These are phyloP conservation scores for Myriosclerotinia duriaeana DNA, from an alignment of 2,329 filamentous ascomycete genomes.

Conservation along the genomic window DNA sequence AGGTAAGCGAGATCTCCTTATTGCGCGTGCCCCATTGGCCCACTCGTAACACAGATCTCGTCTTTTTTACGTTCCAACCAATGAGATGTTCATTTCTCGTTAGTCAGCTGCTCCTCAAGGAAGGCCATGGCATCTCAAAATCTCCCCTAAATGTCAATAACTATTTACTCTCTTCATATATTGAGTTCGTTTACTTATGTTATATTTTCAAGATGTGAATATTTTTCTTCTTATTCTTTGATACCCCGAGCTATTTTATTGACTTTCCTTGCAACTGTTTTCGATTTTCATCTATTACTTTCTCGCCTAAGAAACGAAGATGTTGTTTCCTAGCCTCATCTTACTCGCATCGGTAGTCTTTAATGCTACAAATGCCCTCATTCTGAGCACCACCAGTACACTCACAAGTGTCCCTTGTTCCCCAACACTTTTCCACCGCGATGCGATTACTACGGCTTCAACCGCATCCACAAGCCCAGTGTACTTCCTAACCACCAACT, in stretches of 20 bases:
- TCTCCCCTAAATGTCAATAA: background rate
- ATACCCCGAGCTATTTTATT: background rate
- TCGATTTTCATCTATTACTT: background rate
- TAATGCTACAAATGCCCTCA: background rate
- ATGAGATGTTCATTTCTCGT: background rate
- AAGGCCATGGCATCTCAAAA: background rate
- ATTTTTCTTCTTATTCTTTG: background rate
- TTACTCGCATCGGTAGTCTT: background rate
- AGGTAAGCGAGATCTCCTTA: slow-evolving; percentile 17
- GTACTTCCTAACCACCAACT: slow-evolving; percentile 25
- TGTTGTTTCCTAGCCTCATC: background rate
- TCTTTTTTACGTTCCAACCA: background rate
- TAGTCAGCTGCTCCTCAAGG: background rate
- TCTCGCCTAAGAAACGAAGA: background rate
- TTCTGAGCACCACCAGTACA: background rate
- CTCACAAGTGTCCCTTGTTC: background rate
- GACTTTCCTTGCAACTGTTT: background rate
- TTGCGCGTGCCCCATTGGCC: slow-evolving; percentile 5
- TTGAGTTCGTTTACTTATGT: background rate
- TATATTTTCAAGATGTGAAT: background rate
- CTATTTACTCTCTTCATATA: background rate
- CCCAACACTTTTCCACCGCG: background rate
- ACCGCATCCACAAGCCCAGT: background rate
- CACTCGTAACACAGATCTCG: background rate
- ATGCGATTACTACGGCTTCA: background rate